These are phyloP conservation scores for Fusarium abutilonis DNA, from an alignment of 2,329 filamentous ascomycete species.

Conservation along the genomic window DNA sequence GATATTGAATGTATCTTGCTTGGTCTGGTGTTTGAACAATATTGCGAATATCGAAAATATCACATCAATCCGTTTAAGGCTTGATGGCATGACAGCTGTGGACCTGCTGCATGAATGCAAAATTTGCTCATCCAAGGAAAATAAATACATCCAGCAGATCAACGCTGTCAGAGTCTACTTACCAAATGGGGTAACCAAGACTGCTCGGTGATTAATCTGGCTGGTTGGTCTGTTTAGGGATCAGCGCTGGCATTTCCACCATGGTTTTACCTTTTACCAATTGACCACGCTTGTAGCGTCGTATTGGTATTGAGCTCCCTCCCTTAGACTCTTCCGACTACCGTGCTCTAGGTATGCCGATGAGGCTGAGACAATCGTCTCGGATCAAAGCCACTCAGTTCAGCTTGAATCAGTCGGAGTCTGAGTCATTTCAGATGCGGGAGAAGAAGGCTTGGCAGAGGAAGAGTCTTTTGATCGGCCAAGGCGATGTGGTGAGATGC, in stretches of 20 bases:
- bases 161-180: constrained; percentile 13
- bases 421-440: constrained; percentile 31
- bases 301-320: not conserved
- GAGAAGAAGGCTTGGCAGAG: constrained; percentile 12
- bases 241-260: constrained; percentile 11
- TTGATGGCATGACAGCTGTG: not conserved
- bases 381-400: constrained; percentile 5
- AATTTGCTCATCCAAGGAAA: constrained; percentile 12
- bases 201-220: constrained; percentile 24
- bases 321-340: not conserved
- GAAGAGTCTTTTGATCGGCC: constrained; percentile 14
- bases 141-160: not conserved
- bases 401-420: not conserved
- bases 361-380: constrained; percentile 15
- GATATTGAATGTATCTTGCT: no score
- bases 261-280: constrained; percentile 8
- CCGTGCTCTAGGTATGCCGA: constrained; percentile 9
- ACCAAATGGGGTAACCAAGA: constrained; percentile 17
- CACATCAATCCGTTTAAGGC: no score
- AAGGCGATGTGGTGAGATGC: constrained; percentile 13
- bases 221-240: constrained; percentile 19
- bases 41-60: no score
- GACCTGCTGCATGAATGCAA: constrained; percentile 22
- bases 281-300: not conserved
- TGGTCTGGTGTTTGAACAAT: no score